Evolutionary conservation across 352 stramenopile species (phyloP).

Genomic region (Detonula confervacea): DNA sequence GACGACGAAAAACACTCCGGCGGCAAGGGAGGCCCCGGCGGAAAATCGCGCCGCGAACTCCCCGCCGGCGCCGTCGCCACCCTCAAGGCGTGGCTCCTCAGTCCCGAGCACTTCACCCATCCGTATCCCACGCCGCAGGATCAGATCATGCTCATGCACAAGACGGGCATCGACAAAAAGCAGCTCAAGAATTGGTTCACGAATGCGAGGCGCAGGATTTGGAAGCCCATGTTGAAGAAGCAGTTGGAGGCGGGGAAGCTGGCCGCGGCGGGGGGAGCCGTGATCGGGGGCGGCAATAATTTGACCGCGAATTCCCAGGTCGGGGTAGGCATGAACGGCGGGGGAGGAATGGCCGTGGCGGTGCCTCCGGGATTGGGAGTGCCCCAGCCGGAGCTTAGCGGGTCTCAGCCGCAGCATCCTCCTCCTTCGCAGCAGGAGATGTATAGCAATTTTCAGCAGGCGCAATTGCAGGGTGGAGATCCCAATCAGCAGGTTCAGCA

Average conservation of each 20-base stretch:
- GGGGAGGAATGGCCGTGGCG: conserved; percentile 18
- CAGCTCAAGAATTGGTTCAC: conserved; percentile 89
- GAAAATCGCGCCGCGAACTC: conserved; percentile 82
- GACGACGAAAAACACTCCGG: conserved; percentile 20
- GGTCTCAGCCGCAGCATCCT: conserved; percentile 16
- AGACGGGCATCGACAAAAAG: conserved; percentile 88
- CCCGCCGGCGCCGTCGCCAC: conserved; percentile 81
- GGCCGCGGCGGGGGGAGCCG: conserved; percentile 48
- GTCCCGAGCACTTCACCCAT: conserved; percentile 85
- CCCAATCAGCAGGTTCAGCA: too few relatives aligned
- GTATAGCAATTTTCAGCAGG: conserved; percentile 60
- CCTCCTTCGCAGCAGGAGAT: conserved; percentile 38
- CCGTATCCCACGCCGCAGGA: conserved; percentile 87
- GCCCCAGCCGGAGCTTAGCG: neutral
- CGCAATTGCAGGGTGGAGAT: conserved; percentile 32
- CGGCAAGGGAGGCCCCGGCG: conserved; percentile 11
- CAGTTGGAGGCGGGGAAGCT: conserved; percentile 85
- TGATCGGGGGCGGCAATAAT: too few relatives aligned
- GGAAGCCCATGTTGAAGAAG: conserved; percentile 87
- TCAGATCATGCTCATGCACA: conserved; percentile 86
- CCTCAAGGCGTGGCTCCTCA: conserved; percentile 84
- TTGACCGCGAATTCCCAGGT: neutral
- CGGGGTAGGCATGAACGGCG: conserved; percentile 37
- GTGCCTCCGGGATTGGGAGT: neutral
- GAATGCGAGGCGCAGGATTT: conserved; percentile 84